A percentile compares a stretch with the other conserved stretches of the same genome.
phyloP scores from a whole-genome alignment of 768 basidiomycete genomes.

The Ephemerocybe angulata region DNA sequence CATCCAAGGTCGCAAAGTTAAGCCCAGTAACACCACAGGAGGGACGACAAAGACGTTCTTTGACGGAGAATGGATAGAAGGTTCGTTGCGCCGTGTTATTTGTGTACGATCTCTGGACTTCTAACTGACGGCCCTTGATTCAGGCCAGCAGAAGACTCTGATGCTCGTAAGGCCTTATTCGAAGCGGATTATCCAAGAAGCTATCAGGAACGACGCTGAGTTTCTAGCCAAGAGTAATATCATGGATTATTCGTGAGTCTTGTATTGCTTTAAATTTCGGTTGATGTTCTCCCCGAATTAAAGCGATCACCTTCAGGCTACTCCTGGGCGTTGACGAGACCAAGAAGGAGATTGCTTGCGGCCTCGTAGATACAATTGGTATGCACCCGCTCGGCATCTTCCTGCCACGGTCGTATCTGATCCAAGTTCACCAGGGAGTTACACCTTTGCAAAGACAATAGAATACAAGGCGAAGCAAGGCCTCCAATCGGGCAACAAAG shows the following conservation, averaged over 20 bases:
- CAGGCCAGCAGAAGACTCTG: constrained; percentile 63
- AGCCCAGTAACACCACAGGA: constrained; percentile 34
- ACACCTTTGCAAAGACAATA: constrained; percentile 80
- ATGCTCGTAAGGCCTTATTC: constrained; percentile 70
- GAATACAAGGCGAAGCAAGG: constrained; percentile 85
- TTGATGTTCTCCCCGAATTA: neutral
- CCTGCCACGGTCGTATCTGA: neutral
- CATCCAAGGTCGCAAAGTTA: constrained; percentile 73
- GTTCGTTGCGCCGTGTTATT: constrained; percentile 30
- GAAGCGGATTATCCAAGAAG: constrained; percentile 66
- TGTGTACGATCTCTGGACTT: neutral
- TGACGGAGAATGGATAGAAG: constrained; percentile 85
- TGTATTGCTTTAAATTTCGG: neutral
- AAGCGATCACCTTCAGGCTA: constrained; percentile 53
- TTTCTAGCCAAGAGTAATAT: constrained; percentile 74
- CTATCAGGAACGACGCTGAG: constrained; percentile 65
- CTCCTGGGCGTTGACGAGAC: constrained; percentile 70
- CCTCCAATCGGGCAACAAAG: constrained; percentile 58
- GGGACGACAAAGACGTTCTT: constrained; percentile 57
- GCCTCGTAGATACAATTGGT: constrained; percentile 84
- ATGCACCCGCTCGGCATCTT: constrained; percentile 3
- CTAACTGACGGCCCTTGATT: neutral
- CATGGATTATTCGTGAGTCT: constrained; percentile 80
- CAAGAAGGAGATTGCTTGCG: constrained; percentile 66
- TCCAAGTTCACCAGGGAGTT: constrained; percentile 50